Conservation (phyloP, 495 filamentous ascomycete genomes). For the Trichoderma asperelloides region DNA sequence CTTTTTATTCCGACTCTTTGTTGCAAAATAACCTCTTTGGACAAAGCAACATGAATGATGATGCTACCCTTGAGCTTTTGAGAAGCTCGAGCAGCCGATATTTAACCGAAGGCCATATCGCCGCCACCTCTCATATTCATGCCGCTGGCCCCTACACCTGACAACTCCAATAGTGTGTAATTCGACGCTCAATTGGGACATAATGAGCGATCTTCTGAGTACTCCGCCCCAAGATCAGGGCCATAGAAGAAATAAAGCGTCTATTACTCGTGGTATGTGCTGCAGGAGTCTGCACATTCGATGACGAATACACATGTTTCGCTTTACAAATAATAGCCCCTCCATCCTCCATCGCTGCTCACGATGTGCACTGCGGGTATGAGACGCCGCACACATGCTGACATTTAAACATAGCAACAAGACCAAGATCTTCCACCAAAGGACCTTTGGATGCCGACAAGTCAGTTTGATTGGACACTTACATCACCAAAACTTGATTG, state of each 20-base stretch:
- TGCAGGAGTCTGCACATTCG: constrained; percentile 5
- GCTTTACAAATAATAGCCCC: neutral
- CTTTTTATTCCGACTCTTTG: too few relatives aligned
- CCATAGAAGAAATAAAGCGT: constrained; percentile 11
- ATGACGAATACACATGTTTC: neutral
- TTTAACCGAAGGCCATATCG: too few relatives aligned
- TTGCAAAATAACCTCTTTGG: too few relatives aligned
- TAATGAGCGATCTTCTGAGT: constrained; percentile 7
- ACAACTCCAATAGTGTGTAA: too few relatives aligned
- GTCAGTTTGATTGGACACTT: constrained; percentile 25
- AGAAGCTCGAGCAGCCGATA: too few relatives aligned
- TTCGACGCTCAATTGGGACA: neutral
- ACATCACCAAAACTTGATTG: constrained; percentile 1
- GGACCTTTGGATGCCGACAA: constrained; percentile 48
- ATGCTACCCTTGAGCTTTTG: too few relatives aligned
- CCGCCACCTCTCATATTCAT: too few relatives aligned
- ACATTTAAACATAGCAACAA: constrained; percentile 24
- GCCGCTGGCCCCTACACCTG: too few relatives aligned
- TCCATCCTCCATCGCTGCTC: neutral
- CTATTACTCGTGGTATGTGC: neutral
- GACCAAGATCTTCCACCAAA: constrained; percentile 44
- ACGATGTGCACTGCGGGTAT: neutral
- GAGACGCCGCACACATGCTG: neutral
- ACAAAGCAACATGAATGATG: too few relatives aligned
- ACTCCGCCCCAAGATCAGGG: neutral